Evolutionary conservation across 1,139 yeast genomes (phyloP).

Genomic region (Meyerozyma athensensis): DNA sequence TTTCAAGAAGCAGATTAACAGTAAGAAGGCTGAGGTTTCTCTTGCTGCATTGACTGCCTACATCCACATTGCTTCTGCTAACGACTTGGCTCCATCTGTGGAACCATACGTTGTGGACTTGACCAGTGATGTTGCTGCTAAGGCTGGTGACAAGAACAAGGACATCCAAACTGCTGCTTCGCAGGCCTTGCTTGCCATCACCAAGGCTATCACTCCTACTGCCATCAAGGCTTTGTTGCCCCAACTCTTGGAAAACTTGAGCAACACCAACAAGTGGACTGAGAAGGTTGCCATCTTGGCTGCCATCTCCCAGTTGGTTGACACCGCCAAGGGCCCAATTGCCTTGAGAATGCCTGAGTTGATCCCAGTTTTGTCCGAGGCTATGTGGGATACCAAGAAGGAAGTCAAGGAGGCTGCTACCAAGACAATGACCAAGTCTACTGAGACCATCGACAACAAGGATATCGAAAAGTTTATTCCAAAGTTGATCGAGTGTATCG

Average conservation of each 20-base stretch:
- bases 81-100: conserved; percentile 81
- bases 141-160: conserved; percentile 87
- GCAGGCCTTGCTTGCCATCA: conserved; percentile 70
- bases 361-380: conserved; percentile 96
- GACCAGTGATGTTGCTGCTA: conserved; percentile 63
- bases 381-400: conserved; percentile 99
- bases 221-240: conserved; percentile 91
- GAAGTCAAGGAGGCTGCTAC: conserved; percentile 97
- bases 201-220: conserved; percentile 83
- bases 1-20: conserved; percentile 68
- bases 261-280: conserved; percentile 89
- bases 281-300: conserved; percentile 91
- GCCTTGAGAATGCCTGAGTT: conserved; percentile 99
- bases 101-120: conserved; percentile 90
- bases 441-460: conserved; percentile 98
- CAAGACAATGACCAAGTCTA: conserved; percentile 90
- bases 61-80: conserved; percentile 75
- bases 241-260: conserved; percentile 63
- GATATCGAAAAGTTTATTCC: conserved; percentile 99
- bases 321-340: conserved; percentile 90
- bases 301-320: conserved; percentile 83
- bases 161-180: conserved; percentile 67
- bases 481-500: conserved; percentile 93
- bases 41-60: conserved; percentile 82
- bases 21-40: conserved; percentile 60